A percentile compares a stretch with the other conserved stretches of the same genome.
Conservation (phyloP, 441 rosid genomes). For the Codiaeum variegatum region DNA sequence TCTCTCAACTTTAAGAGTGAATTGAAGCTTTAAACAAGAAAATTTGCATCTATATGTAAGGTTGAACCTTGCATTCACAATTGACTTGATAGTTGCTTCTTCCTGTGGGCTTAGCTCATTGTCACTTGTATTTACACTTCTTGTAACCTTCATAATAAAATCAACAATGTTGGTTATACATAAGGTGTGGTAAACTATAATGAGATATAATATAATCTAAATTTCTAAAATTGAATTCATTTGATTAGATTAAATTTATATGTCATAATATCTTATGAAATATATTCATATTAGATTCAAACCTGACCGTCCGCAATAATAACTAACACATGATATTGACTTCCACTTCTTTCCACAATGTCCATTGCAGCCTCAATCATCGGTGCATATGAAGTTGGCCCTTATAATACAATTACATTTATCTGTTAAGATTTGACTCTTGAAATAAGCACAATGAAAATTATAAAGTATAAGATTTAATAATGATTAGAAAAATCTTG, state of each 20-base stretch:
- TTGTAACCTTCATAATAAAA: slow-evolving; percentile 55
- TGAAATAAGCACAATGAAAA: background rate
- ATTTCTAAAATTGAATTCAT: too few relatives aligned
- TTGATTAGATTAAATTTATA: too few relatives aligned
- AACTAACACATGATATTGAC: slow-evolving; percentile 79
- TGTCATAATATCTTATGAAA: too few relatives aligned
- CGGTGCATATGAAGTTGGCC: slow-evolving; percentile 88
- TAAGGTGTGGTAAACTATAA: too few relatives aligned
- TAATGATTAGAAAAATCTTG: background rate
- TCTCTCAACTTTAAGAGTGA: background rate
- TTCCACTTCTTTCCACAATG: slow-evolving; percentile 66
- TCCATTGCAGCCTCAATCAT: slow-evolving; percentile 68
- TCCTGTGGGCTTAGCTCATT: slow-evolving; percentile 70
- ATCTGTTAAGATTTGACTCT: slow-evolving; percentile 12
- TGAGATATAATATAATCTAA: too few relatives aligned
- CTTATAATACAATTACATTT: slow-evolving; percentile 33
- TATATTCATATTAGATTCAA: too few relatives aligned
- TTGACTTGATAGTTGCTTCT: slow-evolving; percentile 54
- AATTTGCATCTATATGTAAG: background rate
- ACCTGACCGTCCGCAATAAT: slow-evolving; percentile 93
- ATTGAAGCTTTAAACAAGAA: background rate
- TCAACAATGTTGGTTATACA: background rate
- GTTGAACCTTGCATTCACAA: slow-evolving; percentile 69
- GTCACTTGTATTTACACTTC: slow-evolving; percentile 46
- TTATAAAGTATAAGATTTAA: background rate